Evolutionary conservation across 116 monocot species (phyloP), one percentile per base, ranked within the genome.

Genomic region (Posidonia oceanica): DNA sequence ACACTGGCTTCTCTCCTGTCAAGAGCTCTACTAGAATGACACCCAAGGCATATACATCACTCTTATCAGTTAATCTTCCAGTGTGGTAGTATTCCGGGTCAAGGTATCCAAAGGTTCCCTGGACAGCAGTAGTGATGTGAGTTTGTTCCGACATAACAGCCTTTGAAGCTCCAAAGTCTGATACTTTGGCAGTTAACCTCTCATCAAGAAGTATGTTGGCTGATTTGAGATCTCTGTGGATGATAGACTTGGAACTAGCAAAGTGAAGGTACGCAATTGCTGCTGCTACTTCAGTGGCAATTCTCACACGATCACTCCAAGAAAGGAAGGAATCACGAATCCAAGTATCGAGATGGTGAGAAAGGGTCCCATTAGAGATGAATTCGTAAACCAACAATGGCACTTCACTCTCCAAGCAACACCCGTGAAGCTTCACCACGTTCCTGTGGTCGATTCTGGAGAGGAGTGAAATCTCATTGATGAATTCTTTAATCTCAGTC

Each of bases 91-190:
- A 54, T 39, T 38, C 74, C 57, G 55, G 66, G 18, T 74, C 74
- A 11, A 66, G 20, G 56, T 74, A 74, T 18, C 66, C 66, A 16
- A 56, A 39, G 15, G 64, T 66, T 4, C 64, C 55, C 12, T 66
- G 74, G 5, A 74, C 66, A 36, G 23, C 5, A 12, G 65, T 66
- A 4, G n/a, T n/a, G n/a, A n/a, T n/a, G n/a, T n/a, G n/a, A n/a
- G n/a, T n/a, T n/a, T n/a, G n/a, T n/a, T n/a, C 55, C 55, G 52
- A 17, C 15, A 15, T 52, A 7, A 74, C 42, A 23, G 48, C 7
- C 37, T 64, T 65, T 2, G 74, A 74, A 7, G 66, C 74, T 37
- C 74, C 74, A 58, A 74, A 74, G 57, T 74, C 74, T 54, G 74
- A 65, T 11, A 66, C 56, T 14, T 74, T 74, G 12, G 74, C 74